phyloP scores from a whole-genome alignment of 257 asterid genomes.

The Salvia splendens region DNA sequence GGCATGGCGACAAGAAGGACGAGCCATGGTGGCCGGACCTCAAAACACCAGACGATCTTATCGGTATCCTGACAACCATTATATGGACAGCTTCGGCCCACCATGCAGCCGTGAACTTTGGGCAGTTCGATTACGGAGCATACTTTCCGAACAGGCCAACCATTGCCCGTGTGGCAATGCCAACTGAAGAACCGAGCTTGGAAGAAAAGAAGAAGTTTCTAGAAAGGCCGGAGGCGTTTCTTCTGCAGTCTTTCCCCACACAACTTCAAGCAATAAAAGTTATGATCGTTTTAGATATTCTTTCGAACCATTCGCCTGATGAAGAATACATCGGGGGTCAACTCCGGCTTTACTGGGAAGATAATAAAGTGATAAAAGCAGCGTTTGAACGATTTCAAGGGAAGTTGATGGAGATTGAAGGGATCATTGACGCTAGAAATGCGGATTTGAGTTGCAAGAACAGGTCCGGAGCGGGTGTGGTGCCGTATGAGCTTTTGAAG shows the following conservation, averaged over 20 bases:
- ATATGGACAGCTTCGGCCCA: conserved; percentile 76
- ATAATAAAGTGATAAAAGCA: conserved; percentile 39
- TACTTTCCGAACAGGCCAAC: conserved; percentile 79
- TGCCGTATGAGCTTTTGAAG: conserved; percentile 70
- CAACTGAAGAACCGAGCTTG: conserved; percentile 55
- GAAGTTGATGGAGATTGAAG: conserved; percentile 59
- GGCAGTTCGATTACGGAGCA: conserved; percentile 65
- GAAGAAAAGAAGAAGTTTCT: conserved; percentile 45
- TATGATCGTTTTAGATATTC: conserved; percentile 58
- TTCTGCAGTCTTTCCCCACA: conserved; percentile 58
- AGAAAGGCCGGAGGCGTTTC: conserved; percentile 59
- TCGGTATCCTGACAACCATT: conserved; percentile 59
- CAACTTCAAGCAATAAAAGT: conserved; percentile 58
- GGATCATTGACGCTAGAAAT: conserved; percentile 63
- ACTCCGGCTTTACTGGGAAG: conserved; percentile 48
- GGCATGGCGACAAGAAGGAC: conserved; percentile 75
- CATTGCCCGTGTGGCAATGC: conserved; percentile 59
- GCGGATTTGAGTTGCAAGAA: conserved; percentile 39
- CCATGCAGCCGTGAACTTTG: conserved; percentile 85
- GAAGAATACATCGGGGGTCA: conserved; percentile 68
- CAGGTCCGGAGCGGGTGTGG: conserved; percentile 73
- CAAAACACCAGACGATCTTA: conserved; percentile 45
- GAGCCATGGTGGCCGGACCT: conserved; percentile 81
- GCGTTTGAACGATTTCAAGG: conserved; percentile 58
- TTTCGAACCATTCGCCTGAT: conserved; percentile 79